Base-by-base conservation (phyloP, 106 monocot species). In the Dactylorhiza incarnata region DNA sequence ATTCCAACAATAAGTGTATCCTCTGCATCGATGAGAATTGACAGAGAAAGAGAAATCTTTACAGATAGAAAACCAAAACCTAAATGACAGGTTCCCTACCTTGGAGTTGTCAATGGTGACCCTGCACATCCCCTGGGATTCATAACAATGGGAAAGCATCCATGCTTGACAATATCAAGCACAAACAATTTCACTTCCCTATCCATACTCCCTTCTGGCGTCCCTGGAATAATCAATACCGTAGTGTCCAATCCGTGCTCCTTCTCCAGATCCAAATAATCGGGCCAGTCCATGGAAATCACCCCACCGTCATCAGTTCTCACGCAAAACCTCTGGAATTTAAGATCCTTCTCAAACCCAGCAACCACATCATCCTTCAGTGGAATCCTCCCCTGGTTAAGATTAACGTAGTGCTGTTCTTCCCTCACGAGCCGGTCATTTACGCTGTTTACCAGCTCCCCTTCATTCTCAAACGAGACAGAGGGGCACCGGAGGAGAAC, bases 111-210 rank as follows among this genome's bases (percentile, higher is more conserved):
- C 71, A 97, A 50, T 1, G 97, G 87, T 0, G 97, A 99, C 15
- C 89, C 85, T 22, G 86, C 94, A 73, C 94, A 94, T 10, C 99
- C 99, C 73, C 97, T 87, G 1, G 97, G 99, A 52, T 99, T 99
- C 89, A 99, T 81, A 50, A 99, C 94, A 17, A 99, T 49, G 0
- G 99, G 99, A 70, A 99, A 99, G 53, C 68, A 85, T 13, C 99
- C 99, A 51, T 81, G 82, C 43, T 74, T 63, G 52, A 94, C 76
- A 4, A 81, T 86, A 48, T 91, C 87, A 70, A n/a, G 29, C 54
- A 89, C 94, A 73, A 94, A 90, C 24, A 72, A 29, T 73, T 48
- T 86, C 44, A 99, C 79, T 49, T 80, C 76, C 43, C 47, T 59
- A 78, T 86, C 87, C 85, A 75, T 81, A 82, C 99, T 99, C 43